Conservation (phyloP, 1,284 basidiomycete species). For the Rhodotorula sp. region DNA sequence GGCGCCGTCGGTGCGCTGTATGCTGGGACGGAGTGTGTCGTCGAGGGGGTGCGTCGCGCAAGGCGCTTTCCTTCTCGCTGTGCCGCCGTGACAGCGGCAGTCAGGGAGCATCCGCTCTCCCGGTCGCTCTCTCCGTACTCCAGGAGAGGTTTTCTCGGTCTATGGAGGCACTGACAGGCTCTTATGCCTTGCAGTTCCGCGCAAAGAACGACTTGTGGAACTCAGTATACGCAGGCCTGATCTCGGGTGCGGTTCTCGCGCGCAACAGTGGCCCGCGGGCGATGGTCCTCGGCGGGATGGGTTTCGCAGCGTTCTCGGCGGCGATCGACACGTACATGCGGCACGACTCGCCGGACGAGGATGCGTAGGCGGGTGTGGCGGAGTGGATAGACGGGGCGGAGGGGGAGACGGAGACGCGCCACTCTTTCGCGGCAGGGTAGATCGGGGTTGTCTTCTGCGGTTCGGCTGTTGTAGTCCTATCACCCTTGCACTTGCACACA, state of each 20-base stretch:
- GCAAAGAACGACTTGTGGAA: constrained; percentile 94
- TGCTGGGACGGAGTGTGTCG: constrained; percentile 90
- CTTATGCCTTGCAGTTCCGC: constrained; percentile 66
- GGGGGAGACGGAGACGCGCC: background rate
- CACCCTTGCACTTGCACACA: background rate
- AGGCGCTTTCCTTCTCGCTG: background rate
- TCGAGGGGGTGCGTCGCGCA: constrained; percentile 79
- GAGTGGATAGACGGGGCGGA: background rate
- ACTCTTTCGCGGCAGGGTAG: background rate
- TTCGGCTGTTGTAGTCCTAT: background rate
- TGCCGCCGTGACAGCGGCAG: background rate
- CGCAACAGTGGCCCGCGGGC: constrained; percentile 75
- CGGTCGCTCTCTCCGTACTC: no score
- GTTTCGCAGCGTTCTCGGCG: constrained; percentile 87
- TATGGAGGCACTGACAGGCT: no score
- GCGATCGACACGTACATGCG: constrained; percentile 84
- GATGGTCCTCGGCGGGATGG: constrained; percentile 69
- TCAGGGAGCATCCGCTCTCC: background rate
- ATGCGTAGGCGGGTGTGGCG: background rate
- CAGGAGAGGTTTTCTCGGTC: no score
- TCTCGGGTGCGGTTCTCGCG: constrained; percentile 61
- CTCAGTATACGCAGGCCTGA: constrained; percentile 56
- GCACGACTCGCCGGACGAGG: constrained; percentile 70
- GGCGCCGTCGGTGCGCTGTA: constrained; percentile 93
- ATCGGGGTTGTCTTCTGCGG: background rate